phyloP scores from a whole-genome alignment of 106 monocot genomes.

The Iris macrosiphon region DNA sequence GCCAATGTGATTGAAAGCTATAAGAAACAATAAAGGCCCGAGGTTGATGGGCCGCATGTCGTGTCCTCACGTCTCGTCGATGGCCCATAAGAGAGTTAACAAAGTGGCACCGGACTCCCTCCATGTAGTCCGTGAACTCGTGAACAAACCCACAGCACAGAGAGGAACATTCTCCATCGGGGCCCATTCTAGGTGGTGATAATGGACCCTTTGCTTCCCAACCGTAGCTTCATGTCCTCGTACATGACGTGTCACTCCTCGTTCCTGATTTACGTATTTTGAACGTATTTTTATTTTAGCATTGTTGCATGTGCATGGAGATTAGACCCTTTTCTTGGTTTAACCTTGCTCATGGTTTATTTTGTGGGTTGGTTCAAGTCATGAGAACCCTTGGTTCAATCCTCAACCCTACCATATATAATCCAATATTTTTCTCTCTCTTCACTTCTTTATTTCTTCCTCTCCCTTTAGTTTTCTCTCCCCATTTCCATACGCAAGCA shows the following conservation, averaged over 20 bases:
- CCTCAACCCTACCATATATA: no score
- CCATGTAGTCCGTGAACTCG: slow-evolving; percentile 5
- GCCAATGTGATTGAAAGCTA: slow-evolving; percentile 11
- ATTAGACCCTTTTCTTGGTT: no score
- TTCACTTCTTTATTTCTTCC: no score
- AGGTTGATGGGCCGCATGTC: background rate
- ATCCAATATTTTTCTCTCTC: no score
- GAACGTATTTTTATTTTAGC: no score
- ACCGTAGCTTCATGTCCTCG: slow-evolving; percentile 10
- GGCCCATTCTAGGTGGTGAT: slow-evolving; percentile 17
- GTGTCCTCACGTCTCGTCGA: background rate
- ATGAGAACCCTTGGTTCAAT: no score
- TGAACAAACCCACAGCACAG: slow-evolving; percentile 17
- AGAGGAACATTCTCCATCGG: slow-evolving; percentile 17
- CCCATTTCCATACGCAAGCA: no score
- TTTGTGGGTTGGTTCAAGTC: no score
- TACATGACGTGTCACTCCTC: background rate
- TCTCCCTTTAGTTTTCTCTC: no score
- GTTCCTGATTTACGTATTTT: no score
- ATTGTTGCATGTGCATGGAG: no score
- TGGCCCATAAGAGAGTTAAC: slow-evolving; percentile 1
- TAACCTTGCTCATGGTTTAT: no score
- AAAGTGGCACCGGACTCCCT: slow-evolving; percentile 3
- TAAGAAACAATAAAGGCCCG: slow-evolving; percentile 4
- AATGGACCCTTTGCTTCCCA: slow-evolving; percentile 17